Evolutionary conservation across 1,139 yeast species (phyloP), one percentile per base, ranked within the genome.

Genomic region (Komagataea norvegica): DNA sequence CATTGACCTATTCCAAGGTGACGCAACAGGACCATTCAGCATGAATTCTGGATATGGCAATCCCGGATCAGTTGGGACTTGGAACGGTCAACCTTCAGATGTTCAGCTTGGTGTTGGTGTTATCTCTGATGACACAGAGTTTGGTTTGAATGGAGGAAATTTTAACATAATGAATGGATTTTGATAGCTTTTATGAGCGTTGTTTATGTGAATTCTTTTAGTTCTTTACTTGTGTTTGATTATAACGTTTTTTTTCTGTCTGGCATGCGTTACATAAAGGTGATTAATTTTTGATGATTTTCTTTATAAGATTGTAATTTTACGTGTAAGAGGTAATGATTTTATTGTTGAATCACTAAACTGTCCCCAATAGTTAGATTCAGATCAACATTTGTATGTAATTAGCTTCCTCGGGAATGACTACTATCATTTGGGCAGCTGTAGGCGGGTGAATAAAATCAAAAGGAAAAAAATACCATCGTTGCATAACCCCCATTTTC

Each of bases 1-100:
- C 25, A 45, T 48, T 42, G 55, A 51, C 25, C 26, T 49, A 6
- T 51, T 51, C 38, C 48, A 52, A 5, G 42, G 35, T 32, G 53
- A 48, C 20, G 15, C 37, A 13, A 29, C 34, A 13, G 38, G 29
- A 3, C 13, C 31, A 5, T 42, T 40, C n/a, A 20, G 34, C 4
- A 26, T 34, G 5, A 19, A 29, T 11, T 23, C 43, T 9, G 25
- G 23, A 20, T 21, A 29, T 19, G 18, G 17, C 6, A 33, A 26
- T 8, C 6, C 24, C 10, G 31, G 18, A 16, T 11, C 19, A 11
- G 9, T 8, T 7, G 24, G 35, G 6, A 32, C 19, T 15, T 22
- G 31, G 22, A 28, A 18, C 18, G 21, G 23, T 10, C 26, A 26
- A 10, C 5, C 13, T 8, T 11, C 24, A 18, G 31, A 33, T n/a